These are phyloP conservation scores for Panus rudis DNA, from an alignment of 768 basidiomycete species.

Conservation along the genomic window DNA sequence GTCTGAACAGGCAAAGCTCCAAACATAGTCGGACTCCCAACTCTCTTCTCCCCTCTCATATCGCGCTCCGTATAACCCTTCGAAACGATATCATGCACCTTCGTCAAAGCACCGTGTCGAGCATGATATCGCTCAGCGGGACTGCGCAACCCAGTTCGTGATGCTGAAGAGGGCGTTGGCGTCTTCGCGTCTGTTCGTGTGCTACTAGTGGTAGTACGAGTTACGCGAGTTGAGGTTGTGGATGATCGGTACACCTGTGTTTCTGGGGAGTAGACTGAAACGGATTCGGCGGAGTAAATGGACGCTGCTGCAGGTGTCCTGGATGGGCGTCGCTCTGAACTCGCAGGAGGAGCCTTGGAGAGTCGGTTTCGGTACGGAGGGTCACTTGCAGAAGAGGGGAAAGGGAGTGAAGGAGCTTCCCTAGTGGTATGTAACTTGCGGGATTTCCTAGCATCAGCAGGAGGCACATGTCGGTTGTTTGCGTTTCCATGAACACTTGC, in stretches of 20 bases:
- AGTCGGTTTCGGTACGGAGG: not conserved
- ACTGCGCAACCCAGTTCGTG: not conserved
- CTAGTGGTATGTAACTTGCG: not conserved
- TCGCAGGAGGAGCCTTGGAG: not conserved
- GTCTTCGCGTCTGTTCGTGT: slow-evolving; percentile 2
- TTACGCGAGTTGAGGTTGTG: not conserved
- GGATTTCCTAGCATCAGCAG: not conserved
- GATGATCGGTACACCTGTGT: too few species aligned
- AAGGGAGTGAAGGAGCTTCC: slow-evolving; percentile 3
- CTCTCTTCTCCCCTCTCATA: slow-evolving; percentile 1
- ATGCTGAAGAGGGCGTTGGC: not conserved
- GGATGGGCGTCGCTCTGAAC: too few species aligned
- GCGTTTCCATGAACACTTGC: not conserved
- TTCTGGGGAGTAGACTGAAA: too few species aligned
- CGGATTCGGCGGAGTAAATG: too few species aligned
- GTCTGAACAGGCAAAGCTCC: too few species aligned
- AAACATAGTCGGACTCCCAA: slow-evolving; percentile 10
- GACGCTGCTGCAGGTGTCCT: too few species aligned
- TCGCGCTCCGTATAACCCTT: slow-evolving; percentile 4
- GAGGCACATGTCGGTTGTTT: not conserved
- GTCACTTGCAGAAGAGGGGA: slow-evolving; percentile 5
- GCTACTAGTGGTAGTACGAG: not conserved
- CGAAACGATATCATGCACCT: slow-evolving; percentile 8
- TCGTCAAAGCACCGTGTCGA: slow-evolving; percentile 1
- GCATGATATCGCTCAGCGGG: not conserved